Conservation (phyloP, 371 early-diverging fungal species). For the Nematocida ausubeli region DNA sequence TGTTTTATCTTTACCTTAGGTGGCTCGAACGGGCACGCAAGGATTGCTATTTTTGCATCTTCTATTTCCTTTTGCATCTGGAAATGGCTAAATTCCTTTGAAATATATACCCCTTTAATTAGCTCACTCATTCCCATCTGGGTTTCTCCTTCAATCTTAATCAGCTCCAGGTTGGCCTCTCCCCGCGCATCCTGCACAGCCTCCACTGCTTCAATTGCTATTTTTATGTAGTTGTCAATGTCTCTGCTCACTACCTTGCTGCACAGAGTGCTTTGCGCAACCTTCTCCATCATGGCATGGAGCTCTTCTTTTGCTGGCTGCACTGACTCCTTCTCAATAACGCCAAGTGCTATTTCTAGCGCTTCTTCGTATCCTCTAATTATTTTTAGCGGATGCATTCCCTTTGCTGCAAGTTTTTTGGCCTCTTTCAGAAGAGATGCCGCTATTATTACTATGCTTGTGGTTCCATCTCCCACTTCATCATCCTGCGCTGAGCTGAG, state of each 20-base stretch:
- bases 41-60: constrained; percentile 90
- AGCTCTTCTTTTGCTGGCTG: constrained; percentile 71
- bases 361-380: constrained; percentile 95
- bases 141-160: constrained; percentile 94
- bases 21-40: constrained; percentile 99
- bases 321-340: constrained; percentile 83
- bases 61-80: constrained; percentile 93
- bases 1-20: constrained; percentile 99
- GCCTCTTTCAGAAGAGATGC: constrained; percentile 93
- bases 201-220: constrained; percentile 89
- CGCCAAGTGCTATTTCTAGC: constrained; percentile 80
- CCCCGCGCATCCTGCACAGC: constrained; percentile 91
- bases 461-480: constrained; percentile 99
- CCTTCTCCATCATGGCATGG: constrained; percentile 73
- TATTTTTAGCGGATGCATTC: constrained; percentile 97
- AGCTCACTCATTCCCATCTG: constrained; percentile 83
- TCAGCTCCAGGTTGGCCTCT: constrained; percentile 98
- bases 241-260: constrained; percentile 89
- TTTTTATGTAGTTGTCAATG: constrained; percentile 75
- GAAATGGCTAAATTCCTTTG: constrained; percentile 98
- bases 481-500: constrained; percentile 96
- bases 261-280: constrained; percentile 90
- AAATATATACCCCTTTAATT: constrained; percentile 91
- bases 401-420: constrained; percentile 83
- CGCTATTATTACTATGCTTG: constrained; percentile 95